A percentile compares a stretch with the other conserved stretches of the same genome.
Evolutionary conservation across 306 rosid species (phyloP).

Genomic region (Urtica urens): DNA sequence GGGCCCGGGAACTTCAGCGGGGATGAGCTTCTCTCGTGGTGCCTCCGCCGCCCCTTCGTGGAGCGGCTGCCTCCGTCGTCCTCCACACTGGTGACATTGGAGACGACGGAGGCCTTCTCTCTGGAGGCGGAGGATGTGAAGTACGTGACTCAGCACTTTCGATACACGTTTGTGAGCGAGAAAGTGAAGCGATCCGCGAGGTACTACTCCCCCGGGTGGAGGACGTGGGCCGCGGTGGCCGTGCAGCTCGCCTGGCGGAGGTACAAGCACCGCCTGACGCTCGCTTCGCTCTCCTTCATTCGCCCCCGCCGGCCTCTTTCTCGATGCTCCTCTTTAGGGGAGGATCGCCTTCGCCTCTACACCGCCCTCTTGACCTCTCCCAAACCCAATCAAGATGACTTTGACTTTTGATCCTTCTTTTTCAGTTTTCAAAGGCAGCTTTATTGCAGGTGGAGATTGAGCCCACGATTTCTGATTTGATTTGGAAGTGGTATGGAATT

Average conservation of each 20-base stretch:
- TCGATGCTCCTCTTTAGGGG: conserved; percentile 65
- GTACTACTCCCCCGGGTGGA: conserved; percentile 93
- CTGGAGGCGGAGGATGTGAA: conserved; percentile 74
- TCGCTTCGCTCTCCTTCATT: conserved; percentile 61
- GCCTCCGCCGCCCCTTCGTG: conserved; percentile 64
- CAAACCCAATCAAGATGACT: conserved; percentile 73
- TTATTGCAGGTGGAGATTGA: too few species aligned
- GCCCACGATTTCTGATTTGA: too few species aligned
- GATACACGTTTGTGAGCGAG: conserved; percentile 81
- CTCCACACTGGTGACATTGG: conserved; percentile 56
- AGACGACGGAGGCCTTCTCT: conserved; percentile 79
- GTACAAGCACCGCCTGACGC: conserved; percentile 53
- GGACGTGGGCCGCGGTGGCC: conserved; percentile 96
- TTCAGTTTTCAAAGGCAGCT: too few species aligned
- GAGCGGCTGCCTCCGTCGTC: conserved; percentile 76
- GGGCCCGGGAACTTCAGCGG: conserved; percentile 96
- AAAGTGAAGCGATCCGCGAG: conserved; percentile 82
- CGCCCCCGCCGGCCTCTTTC: conserved; percentile 77
- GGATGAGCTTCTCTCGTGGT: conserved; percentile 89
- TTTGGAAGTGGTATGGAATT: too few species aligned
- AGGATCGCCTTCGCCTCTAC: conserved; percentile 70
- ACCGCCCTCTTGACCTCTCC: conserved; percentile 86
- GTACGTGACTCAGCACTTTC: conserved; percentile 84
- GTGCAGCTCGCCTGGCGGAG: conserved; percentile 88
- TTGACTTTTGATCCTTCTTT: conserved; percentile 37